Evolutionary conservation across 805 yeast species (phyloP).

Genomic region (Deakozyma indianensis): DNA sequence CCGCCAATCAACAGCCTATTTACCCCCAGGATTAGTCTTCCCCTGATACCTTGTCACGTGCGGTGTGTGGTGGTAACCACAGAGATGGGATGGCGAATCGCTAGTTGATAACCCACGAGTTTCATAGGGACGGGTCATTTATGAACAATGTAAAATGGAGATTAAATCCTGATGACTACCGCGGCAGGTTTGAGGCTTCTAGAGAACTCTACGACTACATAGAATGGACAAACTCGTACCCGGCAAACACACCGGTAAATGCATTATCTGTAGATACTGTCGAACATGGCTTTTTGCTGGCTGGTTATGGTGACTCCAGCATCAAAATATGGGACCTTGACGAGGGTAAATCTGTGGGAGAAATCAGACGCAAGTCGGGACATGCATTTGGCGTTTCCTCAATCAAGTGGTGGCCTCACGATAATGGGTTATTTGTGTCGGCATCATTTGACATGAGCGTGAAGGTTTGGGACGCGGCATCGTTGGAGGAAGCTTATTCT

Average conservation of each 20-base stretch:
- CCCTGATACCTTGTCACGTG: no score
- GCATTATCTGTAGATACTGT: conserved; percentile 40
- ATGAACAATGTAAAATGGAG: no score
- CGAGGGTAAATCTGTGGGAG: conserved; percentile 8
- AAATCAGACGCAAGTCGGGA: conserved; percentile 18
- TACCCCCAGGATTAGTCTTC: no score
- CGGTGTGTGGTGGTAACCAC: no score
- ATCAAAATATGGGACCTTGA: conserved; percentile 53
- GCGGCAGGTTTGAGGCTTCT: not conserved
- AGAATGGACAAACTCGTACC: conserved; percentile 11
- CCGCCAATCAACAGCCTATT: no score
- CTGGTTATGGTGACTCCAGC: conserved; percentile 63
- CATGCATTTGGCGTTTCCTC: conserved; percentile 66
- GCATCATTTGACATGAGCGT: conserved; percentile 68
- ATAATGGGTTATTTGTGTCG: conserved; percentile 72
- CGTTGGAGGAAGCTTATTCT: conserved; percentile 48
- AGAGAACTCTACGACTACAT: conserved; percentile 5
- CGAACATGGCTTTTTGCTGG: conserved; percentile 34
- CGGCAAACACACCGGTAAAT: conserved; percentile 33
- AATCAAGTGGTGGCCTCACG: conserved; percentile 79
- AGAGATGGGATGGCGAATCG: no score
- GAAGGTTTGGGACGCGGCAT: conserved; percentile 68
- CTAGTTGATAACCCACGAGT: no score
- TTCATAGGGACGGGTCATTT: no score
- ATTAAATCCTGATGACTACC: not conserved